A percentile compares a stretch with the other conserved stretches of the same genome.
Evolutionary conservation across 2,329 filamentous ascomycete species (phyloP).

Genomic region (Erysiphe pulchra): DNA sequence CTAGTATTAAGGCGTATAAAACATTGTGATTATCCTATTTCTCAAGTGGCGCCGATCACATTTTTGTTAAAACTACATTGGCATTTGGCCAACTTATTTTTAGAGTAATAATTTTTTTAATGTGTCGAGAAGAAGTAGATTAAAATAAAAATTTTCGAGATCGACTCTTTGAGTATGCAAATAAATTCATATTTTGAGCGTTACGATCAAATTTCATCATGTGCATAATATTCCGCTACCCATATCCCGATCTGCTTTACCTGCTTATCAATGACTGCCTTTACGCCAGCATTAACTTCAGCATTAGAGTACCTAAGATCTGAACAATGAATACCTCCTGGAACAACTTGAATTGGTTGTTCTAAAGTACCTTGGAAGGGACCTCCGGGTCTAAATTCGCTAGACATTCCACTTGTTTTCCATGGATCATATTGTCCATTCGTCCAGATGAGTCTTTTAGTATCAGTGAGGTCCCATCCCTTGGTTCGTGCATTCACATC

Average conservation of each 20-base stretch:
- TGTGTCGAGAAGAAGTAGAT: no score
- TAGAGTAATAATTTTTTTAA: no score
- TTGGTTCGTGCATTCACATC: constrained; percentile 26
- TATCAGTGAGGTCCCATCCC: constrained; percentile 27
- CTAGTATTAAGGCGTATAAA: no score
- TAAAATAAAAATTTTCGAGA: no score
- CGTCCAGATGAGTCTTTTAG: constrained; percentile 27
- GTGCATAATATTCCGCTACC: constrained; percentile 20
- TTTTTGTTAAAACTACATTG: no score
- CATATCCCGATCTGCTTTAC: constrained; percentile 25
- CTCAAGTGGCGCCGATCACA: no score
- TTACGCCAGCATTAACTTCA: constrained; percentile 19
- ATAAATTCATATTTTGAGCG: no score
- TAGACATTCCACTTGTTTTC: constrained; percentile 26
- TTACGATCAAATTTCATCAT: no score
- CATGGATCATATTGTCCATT: constrained; percentile 36
- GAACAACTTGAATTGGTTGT: constrained; percentile 26
- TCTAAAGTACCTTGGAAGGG: constrained; percentile 21
- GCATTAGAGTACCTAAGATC: constrained; percentile 24
- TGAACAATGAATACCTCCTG: constrained; percentile 27
- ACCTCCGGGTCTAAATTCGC: constrained; percentile 26
- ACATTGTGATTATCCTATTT: no score
- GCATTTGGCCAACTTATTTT: no score
- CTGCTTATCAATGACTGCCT: constrained; percentile 22
- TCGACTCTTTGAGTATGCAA: no score